Conservation (phyloP, 176 grass and related monocot species). For the Oryza glumipatula region DNA sequence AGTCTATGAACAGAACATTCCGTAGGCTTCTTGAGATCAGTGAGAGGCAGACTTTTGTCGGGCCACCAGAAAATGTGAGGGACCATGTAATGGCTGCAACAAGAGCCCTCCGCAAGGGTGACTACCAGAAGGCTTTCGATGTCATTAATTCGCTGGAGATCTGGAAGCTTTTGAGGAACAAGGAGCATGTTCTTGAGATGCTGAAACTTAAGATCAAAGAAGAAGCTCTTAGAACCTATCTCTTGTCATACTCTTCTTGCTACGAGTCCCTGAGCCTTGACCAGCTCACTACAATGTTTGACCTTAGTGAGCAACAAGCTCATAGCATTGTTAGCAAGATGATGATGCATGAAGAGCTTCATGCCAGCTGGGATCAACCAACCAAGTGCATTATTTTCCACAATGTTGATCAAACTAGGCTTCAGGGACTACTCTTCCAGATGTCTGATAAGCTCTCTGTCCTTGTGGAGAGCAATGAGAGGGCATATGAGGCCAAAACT, state of each 20-base stretch:
- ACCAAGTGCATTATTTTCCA: constrained; percentile 89
- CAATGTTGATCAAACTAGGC: constrained; percentile 83
- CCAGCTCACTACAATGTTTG: constrained; percentile 88
- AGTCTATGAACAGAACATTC: constrained; percentile 85
- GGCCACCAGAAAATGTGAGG: constrained; percentile 85
- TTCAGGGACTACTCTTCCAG: constrained; percentile 88
- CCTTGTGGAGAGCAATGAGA: constrained; percentile 86
- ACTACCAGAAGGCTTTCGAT: constrained; percentile 70
- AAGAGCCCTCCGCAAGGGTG: constrained; percentile 72
- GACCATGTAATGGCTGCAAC: constrained; percentile 97
- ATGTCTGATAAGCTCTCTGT: constrained; percentile 88
- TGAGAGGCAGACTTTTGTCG: constrained; percentile 88
- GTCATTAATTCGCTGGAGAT: constrained; percentile 72
- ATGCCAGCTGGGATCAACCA: constrained; percentile 92
- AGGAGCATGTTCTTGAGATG: constrained; percentile 80
- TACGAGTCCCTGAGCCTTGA: constrained; percentile 78
- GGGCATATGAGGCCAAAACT: constrained; percentile 88
- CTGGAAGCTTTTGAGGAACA: constrained; percentile 92
- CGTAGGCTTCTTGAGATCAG: constrained; percentile 89
- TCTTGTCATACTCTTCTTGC: constrained; percentile 75
- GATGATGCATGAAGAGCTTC: constrained; percentile 92
- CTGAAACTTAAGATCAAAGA: constrained; percentile 89
- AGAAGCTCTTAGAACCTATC: constrained; percentile 83
- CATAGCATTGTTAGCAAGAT: constrained; percentile 92
- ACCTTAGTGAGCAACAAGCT: constrained; percentile 64